Percentiles rank a stretch among this genome's conserved stretches.
Evolutionary conservation across 805 yeast species (phyloP).

Genomic region (Candida morakotiae): DNA sequence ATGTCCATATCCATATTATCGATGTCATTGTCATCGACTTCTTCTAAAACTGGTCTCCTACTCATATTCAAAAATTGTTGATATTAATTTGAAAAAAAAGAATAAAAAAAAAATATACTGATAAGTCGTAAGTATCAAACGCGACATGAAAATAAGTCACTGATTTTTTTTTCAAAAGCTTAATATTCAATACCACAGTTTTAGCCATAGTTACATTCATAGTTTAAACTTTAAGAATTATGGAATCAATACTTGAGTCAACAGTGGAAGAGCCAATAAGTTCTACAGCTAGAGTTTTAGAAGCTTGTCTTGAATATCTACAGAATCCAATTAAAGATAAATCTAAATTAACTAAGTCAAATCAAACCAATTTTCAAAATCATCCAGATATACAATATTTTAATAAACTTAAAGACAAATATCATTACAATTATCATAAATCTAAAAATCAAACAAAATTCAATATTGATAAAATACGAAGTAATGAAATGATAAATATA

Average conservation of each 20-base stretch:
- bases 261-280: too few relatives aligned
- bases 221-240: too few relatives aligned
- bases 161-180: too few relatives aligned
- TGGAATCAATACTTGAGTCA: too few relatives aligned
- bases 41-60: slow-evolving; percentile 69
- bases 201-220: too few relatives aligned
- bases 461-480: slow-evolving; percentile 12
- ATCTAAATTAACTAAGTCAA: neutral
- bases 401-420: slow-evolving; percentile 27
- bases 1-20: slow-evolving; percentile 92
- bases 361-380: slow-evolving; percentile 8
- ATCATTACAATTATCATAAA: slow-evolving; percentile 36
- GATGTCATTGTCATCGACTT: slow-evolving; percentile 78
- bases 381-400: slow-evolving; percentile 41
- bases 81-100: neutral
- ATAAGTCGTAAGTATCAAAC: too few relatives aligned
- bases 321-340: too few relatives aligned
- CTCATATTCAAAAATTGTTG: neutral
- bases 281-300: too few relatives aligned
- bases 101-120: neutral
- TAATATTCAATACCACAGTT: too few relatives aligned
- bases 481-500: slow-evolving; percentile 17
- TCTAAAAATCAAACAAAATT: slow-evolving; percentile 14
- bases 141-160: too few relatives aligned
- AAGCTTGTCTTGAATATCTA: too few relatives aligned